Evolutionary conservation across 345 rosid species (phyloP).

Genomic region (Isatis tinctoria): DNA sequence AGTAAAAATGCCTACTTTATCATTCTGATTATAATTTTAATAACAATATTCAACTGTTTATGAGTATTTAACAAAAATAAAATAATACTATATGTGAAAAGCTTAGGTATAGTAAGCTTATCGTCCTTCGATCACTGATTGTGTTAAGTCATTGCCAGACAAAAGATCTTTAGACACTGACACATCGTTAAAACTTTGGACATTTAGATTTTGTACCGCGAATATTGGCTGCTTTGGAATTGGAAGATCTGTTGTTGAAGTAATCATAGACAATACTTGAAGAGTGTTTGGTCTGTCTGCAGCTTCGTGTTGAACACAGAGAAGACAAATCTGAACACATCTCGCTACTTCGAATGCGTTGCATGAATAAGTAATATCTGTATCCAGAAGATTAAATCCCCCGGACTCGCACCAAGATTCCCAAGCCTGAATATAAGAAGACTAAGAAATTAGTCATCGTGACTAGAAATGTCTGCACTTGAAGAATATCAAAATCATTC

Average conservation of each 20-base stretch:
- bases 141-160: slow-evolving; percentile 26
- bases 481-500: not conserved
- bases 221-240: slow-evolving; percentile 16
- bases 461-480: not conserved
- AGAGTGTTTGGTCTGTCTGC: slow-evolving; percentile 26
- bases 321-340: slow-evolving; percentile 28
- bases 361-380: slow-evolving; percentile 10
- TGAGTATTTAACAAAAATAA: not conserved
- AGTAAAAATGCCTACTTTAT: not conserved
- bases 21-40: not conserved
- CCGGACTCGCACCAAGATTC: slow-evolving; percentile 21
- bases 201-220: not conserved
- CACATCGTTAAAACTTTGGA: not conserved
- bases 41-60: not conserved
- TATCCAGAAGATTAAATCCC: slow-evolving; percentile 17
- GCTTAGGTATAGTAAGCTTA: not conserved
- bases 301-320: slow-evolving; percentile 28
- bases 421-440: slow-evolving; percentile 14
- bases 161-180: not conserved
- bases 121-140: slow-evolving; percentile 21
- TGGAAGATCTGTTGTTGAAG: slow-evolving; percentile 19
- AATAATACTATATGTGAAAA: not conserved
- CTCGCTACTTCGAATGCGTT: slow-evolving; percentile 11
- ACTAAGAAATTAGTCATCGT: not conserved
- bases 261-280: slow-evolving; percentile 17